Conservation (phyloP, 2,329 filamentous ascomycete species). For the Aspergillus proliferans region DNA sequence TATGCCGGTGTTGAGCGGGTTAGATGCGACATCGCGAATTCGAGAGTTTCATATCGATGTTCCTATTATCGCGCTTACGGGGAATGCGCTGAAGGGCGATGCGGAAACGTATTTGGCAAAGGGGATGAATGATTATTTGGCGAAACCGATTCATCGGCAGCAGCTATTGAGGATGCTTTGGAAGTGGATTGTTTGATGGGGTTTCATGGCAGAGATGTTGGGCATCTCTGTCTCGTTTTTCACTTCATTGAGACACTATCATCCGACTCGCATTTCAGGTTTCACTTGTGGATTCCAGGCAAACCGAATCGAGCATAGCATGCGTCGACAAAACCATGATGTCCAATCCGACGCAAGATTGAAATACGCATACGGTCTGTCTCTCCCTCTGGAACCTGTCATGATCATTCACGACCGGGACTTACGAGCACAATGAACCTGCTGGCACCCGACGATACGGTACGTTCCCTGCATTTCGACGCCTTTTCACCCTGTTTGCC, state of each 20-base stretch:
- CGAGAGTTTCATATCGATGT: conserved; percentile 33
- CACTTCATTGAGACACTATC: no score
- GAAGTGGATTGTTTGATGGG: conserved; percentile 28
- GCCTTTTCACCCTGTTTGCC: neutral
- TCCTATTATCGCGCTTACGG: conserved; percentile 52
- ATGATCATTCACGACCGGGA: no score
- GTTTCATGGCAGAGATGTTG: neutral
- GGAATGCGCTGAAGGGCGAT: conserved; percentile 52
- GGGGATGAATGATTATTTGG: conserved; percentile 53
- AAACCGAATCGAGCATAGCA: no score
- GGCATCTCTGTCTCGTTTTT: neutral
- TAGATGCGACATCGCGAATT: conserved; percentile 40
- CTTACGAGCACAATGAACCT: no score
- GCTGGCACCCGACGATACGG: neutral
- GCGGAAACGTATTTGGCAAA: conserved; percentile 48
- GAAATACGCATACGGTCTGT: no score
- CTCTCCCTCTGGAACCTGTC: no score
- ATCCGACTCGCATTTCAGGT: no score
- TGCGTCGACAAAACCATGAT: no score
- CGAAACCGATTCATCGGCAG: conserved; percentile 50
- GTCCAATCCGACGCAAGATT: no score
- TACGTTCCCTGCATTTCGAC: neutral
- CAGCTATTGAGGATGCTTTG: conserved; percentile 41
- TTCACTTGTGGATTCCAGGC: no score
- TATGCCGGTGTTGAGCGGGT: conserved; percentile 44